Base-by-base conservation (phyloP, 768 basidiomycete genomes). In the Clitopilus passeckerianus region DNA sequence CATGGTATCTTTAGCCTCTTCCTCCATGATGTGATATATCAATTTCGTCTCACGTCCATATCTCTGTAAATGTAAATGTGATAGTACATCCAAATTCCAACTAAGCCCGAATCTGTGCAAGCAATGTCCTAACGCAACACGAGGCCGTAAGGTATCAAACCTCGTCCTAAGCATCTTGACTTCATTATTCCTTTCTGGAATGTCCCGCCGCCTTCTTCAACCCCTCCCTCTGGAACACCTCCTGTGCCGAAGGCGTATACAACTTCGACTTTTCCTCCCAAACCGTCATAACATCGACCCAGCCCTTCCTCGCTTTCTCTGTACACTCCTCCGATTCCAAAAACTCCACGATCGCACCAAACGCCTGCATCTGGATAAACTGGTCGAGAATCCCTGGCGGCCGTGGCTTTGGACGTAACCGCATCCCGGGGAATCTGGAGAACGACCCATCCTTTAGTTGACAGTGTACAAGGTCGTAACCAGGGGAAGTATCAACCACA, bases 181-280 rank as follows among this genome's bases (percentile, higher is more conserved):
- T 30, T 7, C 27, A 7, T 30, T 30, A 7, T 30, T 30, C 27
- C 27, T 30, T 30, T 7, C 27, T 30, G 27, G 27, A 30, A 30
- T 30, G 27, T 30, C 27, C 27, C 27, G 27, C 46, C 46, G 50
- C 44, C 34, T 54, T 59, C 53, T 54, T 59, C 35, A 59, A 27
- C n/a, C 58, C 58, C 34, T 59, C 53, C 18, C 54, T 24, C 24
- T 59, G 58, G 43, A 35, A 59, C 24, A 59, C 58, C 30, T 59
- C 58, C 34, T 59, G 58, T 6, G 58, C 58, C 6, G 58, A 59
- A 12, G 58, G 58, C n/a, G 58, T 59, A 54, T 59, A 59, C 53
- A 52, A 54, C 6, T 15, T 18, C n/a, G 34, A 18, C n/a, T 50
- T 50, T 18, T 50, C 46, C 46, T 50, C 46, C 46, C 46, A 50